Base-by-base conservation (phyloP, 169 alveolate species). In the Theileria annulata region DNA sequence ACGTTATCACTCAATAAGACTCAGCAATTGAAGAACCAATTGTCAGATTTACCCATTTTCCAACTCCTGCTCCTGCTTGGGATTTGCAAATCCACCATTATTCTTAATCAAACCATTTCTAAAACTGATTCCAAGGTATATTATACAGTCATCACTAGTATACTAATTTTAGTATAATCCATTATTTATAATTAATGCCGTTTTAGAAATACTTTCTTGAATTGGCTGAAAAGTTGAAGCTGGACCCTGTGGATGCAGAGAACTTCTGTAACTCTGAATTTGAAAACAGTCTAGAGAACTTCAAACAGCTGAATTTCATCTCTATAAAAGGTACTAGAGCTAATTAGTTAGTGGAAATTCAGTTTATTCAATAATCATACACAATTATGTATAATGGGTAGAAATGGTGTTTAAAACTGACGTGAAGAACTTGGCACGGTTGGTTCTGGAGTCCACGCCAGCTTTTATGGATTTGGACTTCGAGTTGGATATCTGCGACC, bases 391-490 rank as follows among this genome's bases (percentile, higher is more conserved):
- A 27, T 48, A 17, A 8, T 75, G 19, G 6, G 72, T 63, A 75
- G 47, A 54, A 59, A 72, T 17, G 35, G 74, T 31, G 71, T 79
- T 82, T 54, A 23, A 42, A 19, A 62, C 63, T 10, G 89, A 82
- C 73, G 67, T 68, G 0, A 31, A 19, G 49, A 58, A 71, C 0
- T 31, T 82, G 48, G 79, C 80, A 6, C 10, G 47, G 69, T 23
- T 82, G 21, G 81, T 82, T 4, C 66, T 82, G 28, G 81, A 78
- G 19, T 67, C 67, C 28, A 54, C 80, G 3, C 77, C 82, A 12
- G 88, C 85, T 8, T 81, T 81, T 25, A 77, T 59, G 31, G 85
- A 77, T 23, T 72, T 62, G 23, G 85, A 77, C 51, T 64, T 82
- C 9, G 76, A 75, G 35, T 47, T 81, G 62, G 79, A 72, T 75